These are phyloP conservation scores for Colletotrichum sansevieriae DNA, from an alignment of 2,329 filamentous ascomycete genomes.

Conservation along the genomic window DNA sequence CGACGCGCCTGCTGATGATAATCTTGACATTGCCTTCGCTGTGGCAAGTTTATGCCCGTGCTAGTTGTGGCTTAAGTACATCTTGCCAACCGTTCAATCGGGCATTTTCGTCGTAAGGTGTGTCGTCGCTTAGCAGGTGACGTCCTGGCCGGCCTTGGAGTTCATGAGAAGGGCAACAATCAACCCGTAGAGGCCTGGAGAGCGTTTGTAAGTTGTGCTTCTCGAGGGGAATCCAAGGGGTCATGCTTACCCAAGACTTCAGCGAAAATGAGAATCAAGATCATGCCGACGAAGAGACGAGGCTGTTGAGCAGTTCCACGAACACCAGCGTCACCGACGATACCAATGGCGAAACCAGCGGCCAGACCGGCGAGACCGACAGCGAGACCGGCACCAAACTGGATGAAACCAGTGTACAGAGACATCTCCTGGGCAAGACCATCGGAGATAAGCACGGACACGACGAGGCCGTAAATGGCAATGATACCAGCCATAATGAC, in stretches of 20 bases:
- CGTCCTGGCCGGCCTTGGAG: conserved; percentile 83
- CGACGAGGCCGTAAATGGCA: conserved; percentile 96
- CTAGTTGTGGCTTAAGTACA: conserved; percentile 48
- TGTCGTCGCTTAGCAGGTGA: conserved; percentile 66
- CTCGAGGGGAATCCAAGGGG: neutral
- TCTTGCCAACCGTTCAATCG: conserved; percentile 53
- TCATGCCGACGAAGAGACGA: conserved; percentile 95
- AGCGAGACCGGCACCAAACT: conserved; percentile 84
- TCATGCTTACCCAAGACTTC: conserved; percentile 88
- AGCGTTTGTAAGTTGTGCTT: conserved; percentile 44
- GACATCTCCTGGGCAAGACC: conserved; percentile 78
- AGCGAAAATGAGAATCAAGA: conserved; percentile 99
- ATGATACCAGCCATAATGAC: conserved; percentile 99
- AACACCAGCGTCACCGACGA: conserved; percentile 90
- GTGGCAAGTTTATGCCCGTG: conserved; percentile 41
- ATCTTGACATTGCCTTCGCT: conserved; percentile 43
- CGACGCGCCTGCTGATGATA: conserved; percentile 42
- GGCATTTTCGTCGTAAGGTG: conserved; percentile 42
- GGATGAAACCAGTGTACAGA: conserved; percentile 87
- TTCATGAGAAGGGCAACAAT: conserved; percentile 99
- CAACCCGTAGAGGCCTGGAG: conserved; percentile 93
- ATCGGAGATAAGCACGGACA: conserved; percentile 88
- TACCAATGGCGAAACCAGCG: conserved; percentile 88
- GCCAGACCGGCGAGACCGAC: conserved; percentile 87
- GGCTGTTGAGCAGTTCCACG: conserved; percentile 88